Evolutionary conservation across 768 basidiomycete species (phyloP).

Genomic region (Rhodotorula paludigena): DNA sequence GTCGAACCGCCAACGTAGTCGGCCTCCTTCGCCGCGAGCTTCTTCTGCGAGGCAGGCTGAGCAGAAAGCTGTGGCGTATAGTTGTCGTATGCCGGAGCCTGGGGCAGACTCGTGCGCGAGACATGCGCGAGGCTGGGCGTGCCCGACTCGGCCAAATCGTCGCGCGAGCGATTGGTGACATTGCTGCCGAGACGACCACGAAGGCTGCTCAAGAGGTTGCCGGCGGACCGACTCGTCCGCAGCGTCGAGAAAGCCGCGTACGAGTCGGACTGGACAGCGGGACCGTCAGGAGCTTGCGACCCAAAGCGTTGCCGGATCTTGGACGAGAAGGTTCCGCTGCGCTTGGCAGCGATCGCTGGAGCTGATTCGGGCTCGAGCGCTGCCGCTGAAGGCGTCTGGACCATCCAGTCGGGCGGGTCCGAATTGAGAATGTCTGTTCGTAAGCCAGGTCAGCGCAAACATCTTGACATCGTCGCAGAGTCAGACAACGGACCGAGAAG

Average conservation of each 20-base stretch:
- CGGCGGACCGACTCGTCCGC: neutral
- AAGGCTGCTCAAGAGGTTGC: conserved; percentile 15
- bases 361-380: neutral
- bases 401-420: conserved; percentile 20
- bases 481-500: conserved; percentile 16
- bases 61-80: neutral
- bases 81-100: neutral
- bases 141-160: neutral
- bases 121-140: neutral
- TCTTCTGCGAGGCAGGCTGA: neutral
- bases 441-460: neutral
- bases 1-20: neutral
- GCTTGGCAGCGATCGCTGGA: neutral
- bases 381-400: neutral
- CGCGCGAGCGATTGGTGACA: neutral
- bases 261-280: neutral
- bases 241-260: conserved; percentile 12
- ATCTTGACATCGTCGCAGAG: neutral
- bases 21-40: conserved; percentile 8
- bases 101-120: neutral
- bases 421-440: conserved; percentile 28
- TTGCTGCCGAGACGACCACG: neutral
- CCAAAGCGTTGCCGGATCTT: conserved; percentile 12
- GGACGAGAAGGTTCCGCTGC: neutral
- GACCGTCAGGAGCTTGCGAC: neutral